phyloP scores from a whole-genome alignment of 345 rosid species.

The Hevea brasiliensis region DNA sequence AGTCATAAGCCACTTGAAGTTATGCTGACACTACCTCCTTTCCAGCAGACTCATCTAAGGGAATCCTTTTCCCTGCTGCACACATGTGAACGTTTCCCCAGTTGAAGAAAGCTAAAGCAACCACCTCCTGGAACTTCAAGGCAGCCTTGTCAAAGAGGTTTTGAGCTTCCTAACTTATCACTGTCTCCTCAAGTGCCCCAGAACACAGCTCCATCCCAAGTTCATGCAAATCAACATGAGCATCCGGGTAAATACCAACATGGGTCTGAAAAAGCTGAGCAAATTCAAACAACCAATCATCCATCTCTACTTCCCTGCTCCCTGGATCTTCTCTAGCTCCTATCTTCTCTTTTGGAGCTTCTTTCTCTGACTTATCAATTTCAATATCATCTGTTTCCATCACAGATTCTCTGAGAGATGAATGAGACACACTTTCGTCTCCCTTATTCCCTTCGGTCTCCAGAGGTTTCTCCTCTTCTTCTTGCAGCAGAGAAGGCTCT shows the following conservation, averaged over 20 bases:
- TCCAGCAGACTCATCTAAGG: conserved; percentile 81
- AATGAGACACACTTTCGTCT: conserved; percentile 50
- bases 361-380: conserved; percentile 50
- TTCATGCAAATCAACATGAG: conserved; percentile 91
- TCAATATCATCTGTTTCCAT: conserved; percentile 53
- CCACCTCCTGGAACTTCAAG: conserved; percentile 93
- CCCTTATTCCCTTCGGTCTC: conserved; percentile 55
- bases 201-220: conserved; percentile 99
- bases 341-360: conserved; percentile 51
- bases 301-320: conserved; percentile 87
- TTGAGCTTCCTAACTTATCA: conserved; percentile 89
- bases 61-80: conserved; percentile 93
- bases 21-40: conserved; percentile 63
- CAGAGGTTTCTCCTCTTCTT: conserved; percentile 70
- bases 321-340: conserved; percentile 65
- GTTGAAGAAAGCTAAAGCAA: conserved; percentile 91
- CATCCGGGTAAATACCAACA: conserved; percentile 93
- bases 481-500: conserved; percentile 71
- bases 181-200: conserved; percentile 94
- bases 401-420: conserved; percentile 54
- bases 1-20: conserved; percentile 83
- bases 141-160: conserved; percentile 88
- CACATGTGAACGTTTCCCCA: conserved; percentile 99
- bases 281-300: conserved; percentile 96
- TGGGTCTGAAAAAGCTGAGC: conserved; percentile 91